Percentiles rank a stretch among this genome's conserved stretches.
Evolutionary conservation across 73 alveolate species (phyloP).

Genomic region (Paramecium octaurelia): DNA sequence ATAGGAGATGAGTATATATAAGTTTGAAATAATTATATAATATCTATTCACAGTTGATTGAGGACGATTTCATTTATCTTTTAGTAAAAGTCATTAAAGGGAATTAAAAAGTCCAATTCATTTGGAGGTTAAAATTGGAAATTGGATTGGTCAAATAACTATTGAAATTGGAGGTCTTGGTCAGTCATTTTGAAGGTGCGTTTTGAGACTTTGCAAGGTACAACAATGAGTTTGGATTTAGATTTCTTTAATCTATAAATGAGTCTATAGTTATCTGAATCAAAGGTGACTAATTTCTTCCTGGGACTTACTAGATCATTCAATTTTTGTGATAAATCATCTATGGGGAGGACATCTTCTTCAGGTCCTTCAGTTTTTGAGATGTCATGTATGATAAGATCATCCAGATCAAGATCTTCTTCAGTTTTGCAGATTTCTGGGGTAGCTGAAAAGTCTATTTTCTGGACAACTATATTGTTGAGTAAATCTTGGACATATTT

Average conservation of each 20-base stretch:
- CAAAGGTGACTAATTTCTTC: not conserved
- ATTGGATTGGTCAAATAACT: not conserved
- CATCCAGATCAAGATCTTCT: slow-evolving; percentile 25
- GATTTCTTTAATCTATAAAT: not conserved
- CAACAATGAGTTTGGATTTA: not conserved
- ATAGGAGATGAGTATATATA: not conserved
- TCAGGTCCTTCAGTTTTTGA: not conserved
- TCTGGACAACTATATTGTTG: not conserved
- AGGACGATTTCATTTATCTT: not conserved
- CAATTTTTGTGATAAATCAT: not conserved
- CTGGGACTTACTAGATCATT: not conserved
- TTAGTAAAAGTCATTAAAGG: not conserved
- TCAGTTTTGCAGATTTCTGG: not conserved
- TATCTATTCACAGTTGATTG: not conserved
- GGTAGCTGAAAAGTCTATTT: not conserved
- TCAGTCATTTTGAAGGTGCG: not conserved
- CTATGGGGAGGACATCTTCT: not conserved
- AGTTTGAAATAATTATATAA: not conserved
- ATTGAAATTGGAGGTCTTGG: not conserved
- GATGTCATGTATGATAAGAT: not conserved
- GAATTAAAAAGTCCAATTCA: not conserved
- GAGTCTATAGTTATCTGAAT: not conserved
- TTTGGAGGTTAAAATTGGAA: not conserved
- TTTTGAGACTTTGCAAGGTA: not conserved
- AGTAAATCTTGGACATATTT: not conserved